Evolutionary conservation across 1,284 basidiomycete species (phyloP).

Genomic region (Tilletiaria anomala): DNA sequence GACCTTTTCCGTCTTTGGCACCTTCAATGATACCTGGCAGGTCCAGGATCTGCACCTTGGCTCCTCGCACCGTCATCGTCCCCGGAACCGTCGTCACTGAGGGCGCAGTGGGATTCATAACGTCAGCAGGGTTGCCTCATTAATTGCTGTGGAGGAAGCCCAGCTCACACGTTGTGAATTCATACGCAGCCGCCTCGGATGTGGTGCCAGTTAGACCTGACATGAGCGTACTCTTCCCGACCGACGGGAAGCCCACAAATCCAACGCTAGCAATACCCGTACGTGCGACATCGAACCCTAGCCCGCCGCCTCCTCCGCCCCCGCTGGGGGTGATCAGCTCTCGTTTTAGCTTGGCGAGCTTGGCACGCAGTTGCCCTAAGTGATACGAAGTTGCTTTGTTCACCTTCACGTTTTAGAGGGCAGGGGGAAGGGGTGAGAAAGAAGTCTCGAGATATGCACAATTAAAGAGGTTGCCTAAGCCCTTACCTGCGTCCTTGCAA

Average conservation of each 20-base stretch:
- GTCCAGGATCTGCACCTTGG: constrained; percentile 57
- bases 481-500: not conserved
- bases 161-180: constrained; percentile 58
- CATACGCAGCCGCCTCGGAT: constrained; percentile 93
- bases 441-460: too few relatives aligned
- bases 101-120: not conserved
- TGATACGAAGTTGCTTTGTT: constrained; percentile 74
- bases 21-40: constrained; percentile 94
- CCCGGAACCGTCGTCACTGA: constrained; percentile 64
- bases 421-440: too few relatives aligned
- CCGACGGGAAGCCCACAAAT: constrained; percentile 41
- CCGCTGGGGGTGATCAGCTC: constrained; percentile 74
- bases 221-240: constrained; percentile 73
- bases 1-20: constrained; percentile 91
- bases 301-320: constrained; percentile 58
- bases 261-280: constrained; percentile 92
- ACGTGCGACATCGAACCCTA: constrained; percentile 78
- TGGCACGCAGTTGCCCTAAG: constrained; percentile 91
- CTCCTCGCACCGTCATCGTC: constrained; percentile 84
- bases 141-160: too few relatives aligned
- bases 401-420: constrained; percentile 58
- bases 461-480: too few relatives aligned
- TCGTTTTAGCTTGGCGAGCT: constrained; percentile 87
- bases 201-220: constrained; percentile 94
- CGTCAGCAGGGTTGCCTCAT: too few relatives aligned